phyloP scores from a whole-genome alignment of 306 rosid species.

The Spatholobus suberectus region DNA sequence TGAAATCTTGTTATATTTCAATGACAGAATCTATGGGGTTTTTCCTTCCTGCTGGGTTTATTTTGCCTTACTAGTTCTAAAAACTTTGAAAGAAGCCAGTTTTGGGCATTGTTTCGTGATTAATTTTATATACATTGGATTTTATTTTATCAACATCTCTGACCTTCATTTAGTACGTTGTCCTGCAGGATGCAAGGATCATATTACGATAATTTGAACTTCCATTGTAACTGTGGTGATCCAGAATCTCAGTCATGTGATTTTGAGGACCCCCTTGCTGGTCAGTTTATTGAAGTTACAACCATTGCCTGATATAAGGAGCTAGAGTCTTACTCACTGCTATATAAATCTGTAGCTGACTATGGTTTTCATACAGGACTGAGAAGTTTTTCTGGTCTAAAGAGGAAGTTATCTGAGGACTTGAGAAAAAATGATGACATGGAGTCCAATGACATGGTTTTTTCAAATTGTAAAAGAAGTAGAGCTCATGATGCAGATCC shows the following conservation, averaged over 20 bases:
- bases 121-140: conserved; percentile 25
- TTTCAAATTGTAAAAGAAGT: conserved; percentile 58
- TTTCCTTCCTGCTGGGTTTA: neutral
- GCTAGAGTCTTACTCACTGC: neutral
- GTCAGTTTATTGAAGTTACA: conserved; percentile 53
- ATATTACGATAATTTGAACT: conserved; percentile 52
- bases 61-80: conserved; percentile 4
- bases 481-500: conserved; percentile 43
- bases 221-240: conserved; percentile 70
- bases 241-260: conserved; percentile 63
- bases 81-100: neutral
- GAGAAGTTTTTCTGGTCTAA: conserved; percentile 62
- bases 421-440: conserved; percentile 54
- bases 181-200: conserved; percentile 71
- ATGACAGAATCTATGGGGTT: conserved; percentile 13
- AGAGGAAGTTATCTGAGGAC: conserved; percentile 74
- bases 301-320: neutral
- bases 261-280: conserved; percentile 67
- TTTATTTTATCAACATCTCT: conserved; percentile 30
- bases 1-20: conserved; percentile 12
- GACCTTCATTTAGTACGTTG: conserved; percentile 20
- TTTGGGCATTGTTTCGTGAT: neutral
- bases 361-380: conserved; percentile 59
- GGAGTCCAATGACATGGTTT: conserved; percentile 49
- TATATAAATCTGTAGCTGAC: conserved; percentile 20